Evolutionary conservation across 140 eudicot genomes (phyloP).

Genomic region (Cichorium intybus): DNA sequence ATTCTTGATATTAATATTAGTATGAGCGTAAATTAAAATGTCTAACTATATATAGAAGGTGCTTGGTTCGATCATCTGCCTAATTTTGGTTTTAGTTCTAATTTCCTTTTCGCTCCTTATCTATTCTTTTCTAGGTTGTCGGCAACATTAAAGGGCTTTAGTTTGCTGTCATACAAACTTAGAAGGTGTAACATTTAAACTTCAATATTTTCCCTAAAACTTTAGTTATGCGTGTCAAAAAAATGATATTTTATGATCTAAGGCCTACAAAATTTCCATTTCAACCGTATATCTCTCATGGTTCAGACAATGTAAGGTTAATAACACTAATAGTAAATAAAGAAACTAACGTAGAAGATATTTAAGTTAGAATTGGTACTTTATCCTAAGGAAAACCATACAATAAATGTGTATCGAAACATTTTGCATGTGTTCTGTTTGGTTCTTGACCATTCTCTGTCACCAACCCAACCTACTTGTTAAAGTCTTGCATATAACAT

Average conservation of each 20-base stretch:
- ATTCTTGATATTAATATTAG: neutral
- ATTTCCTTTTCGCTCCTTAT: neutral
- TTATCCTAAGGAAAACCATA: neutral
- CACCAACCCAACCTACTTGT: constrained; percentile 1
- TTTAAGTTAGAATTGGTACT: neutral
- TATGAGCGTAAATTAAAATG: neutral
- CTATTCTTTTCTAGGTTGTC: neutral
- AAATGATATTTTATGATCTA: too few species aligned
- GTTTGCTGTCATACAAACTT: neutral
- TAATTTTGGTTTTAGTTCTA: neutral
- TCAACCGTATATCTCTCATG: neutral
- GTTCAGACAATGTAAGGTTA: neutral
- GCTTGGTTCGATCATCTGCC: neutral
- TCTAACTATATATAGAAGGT: neutral
- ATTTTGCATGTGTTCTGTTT: constrained; percentile 5
- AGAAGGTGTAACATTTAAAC: neutral
- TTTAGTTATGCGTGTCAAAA: neutral
- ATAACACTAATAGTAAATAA: neutral
- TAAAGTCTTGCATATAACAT: neutral
- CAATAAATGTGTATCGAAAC: neutral
- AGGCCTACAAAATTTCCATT: neutral
- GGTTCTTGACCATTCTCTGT: constrained; percentile 6
- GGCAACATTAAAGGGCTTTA: neutral
- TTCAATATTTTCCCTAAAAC: neutral
- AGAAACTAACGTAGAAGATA: neutral